These are phyloP conservation scores for Agrostemma githago DNA, from an alignment of 148 eudicot genomes.

Conservation along the genomic window DNA sequence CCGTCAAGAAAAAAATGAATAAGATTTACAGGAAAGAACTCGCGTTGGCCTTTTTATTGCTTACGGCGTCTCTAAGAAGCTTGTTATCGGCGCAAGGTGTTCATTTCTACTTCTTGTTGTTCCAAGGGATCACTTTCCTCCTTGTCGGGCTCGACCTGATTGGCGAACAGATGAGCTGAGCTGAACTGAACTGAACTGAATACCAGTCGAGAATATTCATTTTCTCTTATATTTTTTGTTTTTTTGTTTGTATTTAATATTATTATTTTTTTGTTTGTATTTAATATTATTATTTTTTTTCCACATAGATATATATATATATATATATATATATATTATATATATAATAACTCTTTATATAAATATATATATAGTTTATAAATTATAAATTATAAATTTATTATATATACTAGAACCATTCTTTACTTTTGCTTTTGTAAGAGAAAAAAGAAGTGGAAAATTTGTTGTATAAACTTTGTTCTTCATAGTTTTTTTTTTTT, in stretches of 20 bases:
- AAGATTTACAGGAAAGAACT: slow-evolving; percentile 69
- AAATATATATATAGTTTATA: slow-evolving; percentile 8
- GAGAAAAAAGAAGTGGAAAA: neutral
- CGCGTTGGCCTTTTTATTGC: slow-evolving; percentile 53
- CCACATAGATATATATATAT: slow-evolving; percentile 8
- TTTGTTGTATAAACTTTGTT: slow-evolving; percentile 15
- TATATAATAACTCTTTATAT: neutral
- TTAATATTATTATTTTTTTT: neutral
- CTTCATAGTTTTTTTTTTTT: no score
- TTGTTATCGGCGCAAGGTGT: slow-evolving; percentile 75
- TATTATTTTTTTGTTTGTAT: neutral
- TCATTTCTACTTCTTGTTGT: slow-evolving; percentile 74
- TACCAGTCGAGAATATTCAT: slow-evolving; percentile 15
- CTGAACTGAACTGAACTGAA: no score
- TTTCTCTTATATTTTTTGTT: slow-evolving; percentile 13
- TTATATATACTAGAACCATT: slow-evolving; percentile 18
- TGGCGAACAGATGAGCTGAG: slow-evolving; percentile 67
- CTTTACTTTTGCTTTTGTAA: slow-evolving; percentile 28
- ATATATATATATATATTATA: slow-evolving; percentile 1
- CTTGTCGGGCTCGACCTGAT: slow-evolving; percentile 77
- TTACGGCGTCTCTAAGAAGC: slow-evolving; percentile 70
- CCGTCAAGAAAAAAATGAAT: slow-evolving; percentile 33
- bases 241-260: neutral
- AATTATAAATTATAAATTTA: slow-evolving; percentile 15
- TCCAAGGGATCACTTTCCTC: slow-evolving; percentile 70